Percentiles rank a stretch among this genome's conserved stretches.
phyloP scores from a whole-genome alignment of 352 stramenopile species.

The Phytophthora sansomeana region DNA sequence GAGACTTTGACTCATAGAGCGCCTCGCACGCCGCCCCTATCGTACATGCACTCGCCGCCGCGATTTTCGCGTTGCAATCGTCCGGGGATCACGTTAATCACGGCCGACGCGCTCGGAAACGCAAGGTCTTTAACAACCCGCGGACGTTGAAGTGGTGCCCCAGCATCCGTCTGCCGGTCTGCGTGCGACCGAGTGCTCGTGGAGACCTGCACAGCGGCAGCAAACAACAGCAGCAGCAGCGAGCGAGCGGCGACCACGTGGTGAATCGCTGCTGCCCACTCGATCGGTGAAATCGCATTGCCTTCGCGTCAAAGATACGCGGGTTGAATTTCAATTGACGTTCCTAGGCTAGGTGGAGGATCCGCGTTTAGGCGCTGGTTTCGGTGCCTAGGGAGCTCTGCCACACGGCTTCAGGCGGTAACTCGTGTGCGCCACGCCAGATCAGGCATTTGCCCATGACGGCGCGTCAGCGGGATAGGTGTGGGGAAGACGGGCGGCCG shows the following conservation, averaged over 20 bases:
- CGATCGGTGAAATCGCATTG: not conserved
- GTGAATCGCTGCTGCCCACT: not conserved
- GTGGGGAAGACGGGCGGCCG: conserved; percentile 26
- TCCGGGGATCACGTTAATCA: conserved; percentile 19
- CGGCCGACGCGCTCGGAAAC: conserved; percentile 24
- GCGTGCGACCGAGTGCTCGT: no score
- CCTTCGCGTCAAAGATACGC: not conserved
- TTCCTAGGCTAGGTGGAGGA: not conserved
- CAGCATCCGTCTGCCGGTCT: not conserved
- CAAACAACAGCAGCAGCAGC: not conserved
- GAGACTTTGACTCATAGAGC: no score
- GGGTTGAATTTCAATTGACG: not conserved
- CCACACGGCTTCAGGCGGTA: not conserved
- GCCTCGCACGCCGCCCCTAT: no score
- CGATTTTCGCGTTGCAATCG: not conserved
- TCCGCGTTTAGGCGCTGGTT: not conserved
- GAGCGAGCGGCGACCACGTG: no score
- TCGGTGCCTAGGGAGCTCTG: not conserved
- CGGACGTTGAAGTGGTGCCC: conserved; percentile 34
- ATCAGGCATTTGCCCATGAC: not conserved
- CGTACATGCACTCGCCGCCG: not conserved
- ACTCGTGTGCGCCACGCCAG: not conserved
- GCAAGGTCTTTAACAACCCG: conserved; percentile 39
- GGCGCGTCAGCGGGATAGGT: conserved; percentile 13
- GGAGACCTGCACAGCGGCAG: not conserved